Evolutionary conservation across 2,329 filamentous ascomycete genomes (phyloP).

Genomic region (Trichoderma citrinoviride): DNA sequence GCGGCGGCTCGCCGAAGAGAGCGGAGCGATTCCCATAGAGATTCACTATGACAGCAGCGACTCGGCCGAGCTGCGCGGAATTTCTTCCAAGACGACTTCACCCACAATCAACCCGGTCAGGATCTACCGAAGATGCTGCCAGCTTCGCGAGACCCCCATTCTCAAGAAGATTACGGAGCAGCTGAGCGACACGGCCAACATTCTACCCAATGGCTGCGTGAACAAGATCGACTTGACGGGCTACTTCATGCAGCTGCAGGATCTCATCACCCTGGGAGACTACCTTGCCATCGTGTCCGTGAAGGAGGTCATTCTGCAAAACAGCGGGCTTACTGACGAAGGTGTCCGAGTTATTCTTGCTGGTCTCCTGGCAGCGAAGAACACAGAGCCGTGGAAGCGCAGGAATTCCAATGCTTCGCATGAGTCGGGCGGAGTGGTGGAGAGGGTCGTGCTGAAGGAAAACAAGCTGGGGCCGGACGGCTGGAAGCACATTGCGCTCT

Average conservation of each 20-base stretch:
- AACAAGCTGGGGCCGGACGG: slow-evolving; percentile 86
- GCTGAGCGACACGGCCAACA: slow-evolving; percentile 68
- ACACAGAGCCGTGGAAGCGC: slow-evolving; percentile 52
- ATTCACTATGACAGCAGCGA: slow-evolving; percentile 69
- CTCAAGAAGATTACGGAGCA: slow-evolving; percentile 90
- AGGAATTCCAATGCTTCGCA: slow-evolving; percentile 45
- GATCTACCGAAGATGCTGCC: slow-evolving; percentile 92
- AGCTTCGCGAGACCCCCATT: slow-evolving; percentile 87
- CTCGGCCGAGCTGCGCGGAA: slow-evolving; percentile 37
- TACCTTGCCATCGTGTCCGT: slow-evolving; percentile 93
- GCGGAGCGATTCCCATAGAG: slow-evolving; percentile 82
- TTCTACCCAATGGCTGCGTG: slow-evolving; percentile 68
- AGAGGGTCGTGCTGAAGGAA: slow-evolving; percentile 84
- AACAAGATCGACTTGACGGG: slow-evolving; percentile 79
- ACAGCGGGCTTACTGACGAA: slow-evolving; percentile 83
- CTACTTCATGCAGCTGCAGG: slow-evolving; percentile 77
- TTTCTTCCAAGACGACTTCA: slow-evolving; percentile 35
- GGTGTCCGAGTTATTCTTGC: slow-evolving; percentile 83
- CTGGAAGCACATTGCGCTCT: slow-evolving; percentile 88
- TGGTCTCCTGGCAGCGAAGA: slow-evolving; percentile 77
- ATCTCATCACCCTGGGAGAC: slow-evolving; percentile 84
- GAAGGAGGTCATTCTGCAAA: slow-evolving; percentile 79
- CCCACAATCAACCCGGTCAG: slow-evolving; percentile 89
- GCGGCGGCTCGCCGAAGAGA: slow-evolving; percentile 78
- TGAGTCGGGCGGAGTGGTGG: slow-evolving; percentile 69